These are phyloP conservation scores for Arctium minus DNA, from an alignment of 129 eudicot genomes.

Conservation along the genomic window DNA sequence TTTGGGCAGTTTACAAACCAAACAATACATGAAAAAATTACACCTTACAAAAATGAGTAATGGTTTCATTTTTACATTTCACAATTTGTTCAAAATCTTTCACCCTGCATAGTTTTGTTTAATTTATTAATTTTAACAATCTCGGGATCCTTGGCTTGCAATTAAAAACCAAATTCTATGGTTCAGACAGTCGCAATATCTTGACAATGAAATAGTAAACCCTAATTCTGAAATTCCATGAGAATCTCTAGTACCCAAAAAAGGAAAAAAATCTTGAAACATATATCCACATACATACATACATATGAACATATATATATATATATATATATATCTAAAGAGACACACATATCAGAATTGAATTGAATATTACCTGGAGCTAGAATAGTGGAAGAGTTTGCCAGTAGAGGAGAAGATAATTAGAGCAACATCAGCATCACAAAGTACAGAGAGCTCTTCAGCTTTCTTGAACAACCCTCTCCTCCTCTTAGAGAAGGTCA, in stretches of 20 bases:
- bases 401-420: slow-evolving; percentile 79
- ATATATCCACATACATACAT: too few species aligned
- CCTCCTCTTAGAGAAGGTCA: slow-evolving; percentile 86
- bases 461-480: slow-evolving; percentile 94
- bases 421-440: slow-evolving; percentile 89
- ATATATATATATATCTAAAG: background rate
- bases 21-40: background rate
- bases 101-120: background rate
- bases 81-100: background rate
- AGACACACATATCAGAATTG: background rate
- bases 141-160: background rate
- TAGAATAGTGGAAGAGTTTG: slow-evolving; percentile 77
- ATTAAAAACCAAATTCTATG: background rate
- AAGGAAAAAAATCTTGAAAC: slow-evolving; percentile 29
- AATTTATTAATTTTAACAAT: background rate
- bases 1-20: slow-evolving; percentile 15
- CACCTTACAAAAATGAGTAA: slow-evolving; percentile 9
- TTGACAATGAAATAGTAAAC: background rate
- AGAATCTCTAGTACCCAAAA: slow-evolving; percentile 17
- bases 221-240: slow-evolving; percentile 1
- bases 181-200: background rate
- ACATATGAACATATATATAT: background rate
- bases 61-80: background rate
- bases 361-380: slow-evolving; percentile 45
- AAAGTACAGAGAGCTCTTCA: slow-evolving; percentile 79